Evolutionary conservation across 371 early-diverging fungal genomes (phyloP), one percentile per base, ranked within the genome.

Genomic region (Batkoa obscura): DNA sequence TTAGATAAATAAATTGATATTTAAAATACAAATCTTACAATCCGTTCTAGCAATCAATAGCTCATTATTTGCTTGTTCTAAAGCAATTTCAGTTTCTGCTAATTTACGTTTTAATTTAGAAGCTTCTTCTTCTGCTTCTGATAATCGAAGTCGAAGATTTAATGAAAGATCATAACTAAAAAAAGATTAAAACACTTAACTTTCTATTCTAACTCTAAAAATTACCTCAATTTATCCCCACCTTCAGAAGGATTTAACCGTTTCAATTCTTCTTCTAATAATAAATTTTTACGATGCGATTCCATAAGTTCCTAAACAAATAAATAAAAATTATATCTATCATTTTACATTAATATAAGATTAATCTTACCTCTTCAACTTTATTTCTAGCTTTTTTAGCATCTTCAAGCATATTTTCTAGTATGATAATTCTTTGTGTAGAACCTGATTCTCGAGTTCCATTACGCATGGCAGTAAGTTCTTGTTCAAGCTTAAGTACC

Each of bases 401-500:
- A 55, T 88, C 87, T 2, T 79, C 80, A 53, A 89, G 65, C 5
- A 82, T 63, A 62, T 74, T 76, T 61, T 87, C 73, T 41, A 89
- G 70, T 31, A 76, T 74, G 37, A 73, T 66, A 0, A 73, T 72
- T 50, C 73, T 70, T 45, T 73, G 72, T 12, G 67, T 64, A 37
- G 64, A 61, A 17, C 73, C 74, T n/a, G 59, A 65, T 1, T 72
- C 66, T 17, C 69, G 66, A 56, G 67, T 73, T 60, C 76, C 76
- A 52, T 81, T 73, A 55, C 74, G 72, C 39, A 77, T 50, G 1
- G 71, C 67, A 56, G 70, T 70, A 38, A 90, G 64, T 65, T 90
- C 81, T 31, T 81, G 79, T 63, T 90, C 86, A 39, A 90, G 73
- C 38, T 79, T 78, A 23, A 81, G 74, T 34, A 84, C 73, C 59